These are phyloP conservation scores for Choricystis sp. DNA, from an alignment of 139 green algal species.

Conservation along the genomic window DNA sequence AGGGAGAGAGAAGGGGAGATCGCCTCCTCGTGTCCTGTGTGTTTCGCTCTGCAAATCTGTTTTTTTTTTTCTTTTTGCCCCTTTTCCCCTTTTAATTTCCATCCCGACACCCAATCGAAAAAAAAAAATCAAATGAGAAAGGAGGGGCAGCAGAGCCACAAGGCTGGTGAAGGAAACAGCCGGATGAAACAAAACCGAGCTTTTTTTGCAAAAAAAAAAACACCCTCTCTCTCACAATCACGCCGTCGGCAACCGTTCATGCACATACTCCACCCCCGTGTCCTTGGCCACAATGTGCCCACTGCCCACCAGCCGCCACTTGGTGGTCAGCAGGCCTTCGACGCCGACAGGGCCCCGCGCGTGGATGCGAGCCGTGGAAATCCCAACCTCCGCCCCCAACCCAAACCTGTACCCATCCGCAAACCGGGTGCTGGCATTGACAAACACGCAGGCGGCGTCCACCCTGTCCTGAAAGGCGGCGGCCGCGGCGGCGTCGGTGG, in stretches of 20 bases:
- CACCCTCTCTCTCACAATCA: too few species aligned
- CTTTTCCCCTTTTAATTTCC: too few species aligned
- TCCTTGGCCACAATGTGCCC: constrained; percentile 71
- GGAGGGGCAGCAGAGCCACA: too few species aligned
- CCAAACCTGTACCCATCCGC: constrained; percentile 92
- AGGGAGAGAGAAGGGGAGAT: too few species aligned
- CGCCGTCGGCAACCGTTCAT: too few species aligned
- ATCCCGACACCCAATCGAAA: too few species aligned
- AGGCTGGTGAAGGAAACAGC: too few species aligned
- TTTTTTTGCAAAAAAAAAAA: too few species aligned
- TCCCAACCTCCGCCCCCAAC: constrained; percentile 82
- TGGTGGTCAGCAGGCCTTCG: constrained; percentile 91
- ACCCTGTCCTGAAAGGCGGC: constrained; percentile 75
- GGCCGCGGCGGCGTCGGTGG: constrained; percentile 42
- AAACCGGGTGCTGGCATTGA: constrained; percentile 92
- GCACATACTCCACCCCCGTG: constrained; percentile 71
- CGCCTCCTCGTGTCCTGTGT: too few species aligned
- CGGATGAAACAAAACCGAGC: too few species aligned
- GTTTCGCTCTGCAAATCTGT: too few species aligned
- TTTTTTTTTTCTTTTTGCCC: too few species aligned
- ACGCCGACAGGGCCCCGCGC: constrained; percentile 93
- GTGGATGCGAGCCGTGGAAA: constrained; percentile 93
- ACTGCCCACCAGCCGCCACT: constrained; percentile 68
- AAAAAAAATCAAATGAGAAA: constrained; percentile 1
- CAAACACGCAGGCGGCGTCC: constrained; percentile 86